phyloP scores from a whole-genome alignment of 148 eudicot genomes.

The Spergularia bocconei region DNA sequence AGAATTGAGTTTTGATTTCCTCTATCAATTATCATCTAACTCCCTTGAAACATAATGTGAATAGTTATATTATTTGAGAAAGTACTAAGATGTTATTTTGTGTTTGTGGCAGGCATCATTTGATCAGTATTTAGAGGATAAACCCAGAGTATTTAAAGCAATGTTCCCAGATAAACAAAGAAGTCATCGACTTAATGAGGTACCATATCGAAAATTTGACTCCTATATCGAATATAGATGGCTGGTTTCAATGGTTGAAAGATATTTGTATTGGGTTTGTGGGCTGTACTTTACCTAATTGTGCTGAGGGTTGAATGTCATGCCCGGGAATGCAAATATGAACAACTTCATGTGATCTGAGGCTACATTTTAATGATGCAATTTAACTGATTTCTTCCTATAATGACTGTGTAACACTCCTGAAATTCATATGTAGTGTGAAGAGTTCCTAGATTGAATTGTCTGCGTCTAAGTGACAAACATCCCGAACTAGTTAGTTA shows the following conservation, averaged over 20 bases:
- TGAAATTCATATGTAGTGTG: not conserved
- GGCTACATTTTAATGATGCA: not conserved
- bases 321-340: not conserved
- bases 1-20: too few relatives aligned
- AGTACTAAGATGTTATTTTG: not conserved
- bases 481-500: not conserved
- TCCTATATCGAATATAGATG: not conserved
- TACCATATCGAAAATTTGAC: conserved; percentile 5
- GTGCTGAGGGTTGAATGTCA: not conserved
- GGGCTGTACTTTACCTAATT: not conserved
- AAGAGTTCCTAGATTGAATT: not conserved
- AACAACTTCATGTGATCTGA: not conserved
- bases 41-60: not conserved
- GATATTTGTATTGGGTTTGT: not conserved
- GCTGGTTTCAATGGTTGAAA: conserved; percentile 3
- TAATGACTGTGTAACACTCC: too few relatives aligned
- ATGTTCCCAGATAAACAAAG: conserved; percentile 83
- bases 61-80: too few relatives aligned
- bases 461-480: not conserved
- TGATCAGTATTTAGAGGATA: conserved; percentile 84
- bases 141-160: conserved; percentile 72
- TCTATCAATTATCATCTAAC: too few relatives aligned
- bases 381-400: not conserved
- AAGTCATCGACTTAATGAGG: conserved; percentile 77
- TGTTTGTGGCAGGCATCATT: conserved; percentile 64